Conservation (phyloP, 805 yeast species). For the Candida insectalens region DNA sequence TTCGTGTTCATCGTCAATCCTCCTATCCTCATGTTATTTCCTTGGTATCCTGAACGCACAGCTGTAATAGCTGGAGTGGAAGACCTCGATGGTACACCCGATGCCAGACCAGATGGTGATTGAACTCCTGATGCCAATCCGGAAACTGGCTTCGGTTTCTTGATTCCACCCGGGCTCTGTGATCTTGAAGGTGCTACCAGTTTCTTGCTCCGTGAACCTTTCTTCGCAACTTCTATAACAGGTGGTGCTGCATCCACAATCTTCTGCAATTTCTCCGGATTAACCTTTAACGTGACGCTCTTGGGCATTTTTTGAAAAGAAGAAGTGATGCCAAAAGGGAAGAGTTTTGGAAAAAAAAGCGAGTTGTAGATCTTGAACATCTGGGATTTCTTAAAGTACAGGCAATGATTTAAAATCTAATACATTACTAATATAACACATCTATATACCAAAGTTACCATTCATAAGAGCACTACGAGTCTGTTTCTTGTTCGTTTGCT, state of each 20-base stretch:
- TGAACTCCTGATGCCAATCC: no score
- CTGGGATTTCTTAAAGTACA: no score
- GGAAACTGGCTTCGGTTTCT: no score
- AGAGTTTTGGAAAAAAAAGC: no score
- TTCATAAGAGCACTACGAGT: constrained; percentile 56
- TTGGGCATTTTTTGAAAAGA: neutral
- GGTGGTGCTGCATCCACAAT: no score
- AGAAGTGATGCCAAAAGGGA: no score
- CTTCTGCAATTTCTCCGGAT: neutral
- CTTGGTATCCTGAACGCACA: constrained; percentile 1
- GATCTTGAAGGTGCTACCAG: neutral
- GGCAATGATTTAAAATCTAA: neutral
- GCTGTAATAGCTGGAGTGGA: neutral
- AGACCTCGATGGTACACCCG: constrained; percentile 1
- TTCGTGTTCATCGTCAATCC: constrained; percentile 18
- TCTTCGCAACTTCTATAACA: no score
- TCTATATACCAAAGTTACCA: constrained; percentile 59
- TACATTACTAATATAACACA: no score
- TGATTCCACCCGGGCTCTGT: neutral
- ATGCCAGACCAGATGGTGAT: neutral
- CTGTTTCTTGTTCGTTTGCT: constrained; percentile 37
- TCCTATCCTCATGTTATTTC: constrained; percentile 11
- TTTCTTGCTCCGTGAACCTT: no score
- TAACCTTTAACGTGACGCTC: neutral
- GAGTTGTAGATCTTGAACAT: no score